Base-by-base conservation (phyloP, 2,329 filamentous ascomycete genomes). In the Epichloe typhina region DNA sequence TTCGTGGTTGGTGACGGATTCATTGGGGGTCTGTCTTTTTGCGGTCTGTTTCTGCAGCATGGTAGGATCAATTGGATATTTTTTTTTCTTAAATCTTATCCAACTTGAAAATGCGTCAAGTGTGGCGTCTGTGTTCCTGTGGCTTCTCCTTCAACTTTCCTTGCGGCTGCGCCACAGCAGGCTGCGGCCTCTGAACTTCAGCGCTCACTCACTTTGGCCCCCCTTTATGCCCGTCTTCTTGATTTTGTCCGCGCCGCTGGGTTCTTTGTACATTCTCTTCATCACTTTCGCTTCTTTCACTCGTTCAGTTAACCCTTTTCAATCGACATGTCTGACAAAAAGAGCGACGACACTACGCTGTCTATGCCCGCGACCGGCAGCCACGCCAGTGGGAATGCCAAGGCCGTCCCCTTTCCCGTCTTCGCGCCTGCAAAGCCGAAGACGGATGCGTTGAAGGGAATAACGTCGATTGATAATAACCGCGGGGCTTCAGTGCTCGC, bases 401-500 rank as follows among this genome's bases (percentile, higher is more conserved):
- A 35, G 31, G 35, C 8, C 47, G 44, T 21, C 40, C 8, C 17
- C 8, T 48, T 48, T 15, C 36, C 52, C 5, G 19, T 23, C 13
- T 51, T 53, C n/a, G 41, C 48, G 33, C 48, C 48, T 17, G 51
- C 51, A 39, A 49, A 46, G 47, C 38, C 51, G 11, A 52, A 47
- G 37, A n/a, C 51, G 38, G 47, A 52, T n/a, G 48, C 48, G 17
- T 40, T 53, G 23, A 48, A 48, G 45, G 48, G 44, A 1, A 19
- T 53, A 12, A 3, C 50, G 2, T 51, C 54, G 38, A 45, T 88
- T 55, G 78, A 83, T 61, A 88, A 89, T 69, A 93, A 82, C 67
- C 87, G 89, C 15, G 73, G 80, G 44, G 66, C 93, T 44, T 89
- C 91, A 21, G 86, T 98, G 60, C 65, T 95, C 57, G 82, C 87